Base-by-base conservation (phyloP, 1,284 basidiomycete species). In the Melanopsichium pennsylvanicum region DNA sequence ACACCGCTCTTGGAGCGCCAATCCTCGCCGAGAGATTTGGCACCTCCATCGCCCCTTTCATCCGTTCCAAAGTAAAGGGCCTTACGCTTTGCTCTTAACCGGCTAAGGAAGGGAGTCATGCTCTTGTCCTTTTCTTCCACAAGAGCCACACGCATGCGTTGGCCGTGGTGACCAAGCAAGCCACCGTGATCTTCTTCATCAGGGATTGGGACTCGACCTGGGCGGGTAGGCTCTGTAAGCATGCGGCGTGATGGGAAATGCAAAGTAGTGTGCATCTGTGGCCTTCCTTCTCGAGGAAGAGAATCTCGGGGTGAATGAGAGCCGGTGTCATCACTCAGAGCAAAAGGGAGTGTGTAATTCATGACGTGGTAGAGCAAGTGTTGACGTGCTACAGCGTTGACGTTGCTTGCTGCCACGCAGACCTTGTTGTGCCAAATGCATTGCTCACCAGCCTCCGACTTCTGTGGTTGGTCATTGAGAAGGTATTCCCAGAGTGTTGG, bases 301-400 rank as follows among this genome's bases (percentile, higher is more conserved):
- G 90, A 82, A 85, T 93, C 66, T 89, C 88, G 4, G 92, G 83
- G 57, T 19, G 50, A 39, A 18, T 70, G 68, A 8, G 45, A 0
- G 91, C 92, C 70, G 84, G 75, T 81, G 87, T 61, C 82, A 71
- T 26, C 29, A 33, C 54, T 55, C 37, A 67, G 33, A 4, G 41
- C 36, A 34, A 64, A 64, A 1, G 76, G 78, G 13, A 96, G 81
- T 1, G 91, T 88, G 80, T 89, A 89, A 82, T 98, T 97, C 66
- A 98, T 84, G 36, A 97, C 82, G 81, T 98, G 96, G 79, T 98
- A 98, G 73, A 97, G 89, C 40, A 99, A 85, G 73, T 93, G 90
- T 79, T 97, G 93, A 38, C 95, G 86, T 40, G 97, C 86, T 55
- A 86, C 83, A 69, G 91, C 87, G 50, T 92, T 87, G 36, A 96